Base-by-base conservation (phyloP, 2,329 filamentous ascomycete species). In the Aspergillus glaucus region DNA sequence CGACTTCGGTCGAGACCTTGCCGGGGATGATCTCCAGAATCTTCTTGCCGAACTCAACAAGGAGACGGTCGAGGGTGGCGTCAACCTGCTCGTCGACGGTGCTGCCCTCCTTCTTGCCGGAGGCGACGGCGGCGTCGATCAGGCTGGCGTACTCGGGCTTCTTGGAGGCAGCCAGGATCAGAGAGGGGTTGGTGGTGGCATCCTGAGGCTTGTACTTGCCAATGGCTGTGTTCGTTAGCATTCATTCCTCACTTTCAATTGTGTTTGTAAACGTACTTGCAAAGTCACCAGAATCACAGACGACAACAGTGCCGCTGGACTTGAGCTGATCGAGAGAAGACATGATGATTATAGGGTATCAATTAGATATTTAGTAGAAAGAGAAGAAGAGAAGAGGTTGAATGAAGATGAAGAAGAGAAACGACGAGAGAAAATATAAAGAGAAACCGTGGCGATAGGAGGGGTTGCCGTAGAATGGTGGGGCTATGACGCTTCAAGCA, bases 141-240 rank as follows among this genome's bases (percentile, higher is more conserved):
- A 97, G 79, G 74, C 86, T 85, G 67, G 88, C 89, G 74, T 97
- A 97, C 75, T 96, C 91, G 71, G 88, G 69, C 84, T 97, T 97
- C 83, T 98, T 97, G 70, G 93, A 91, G 57, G 93, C 93, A 61
- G 91, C 92, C 70, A 98, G 87, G 75, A 98, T 97, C 72, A 98
- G 82, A 56, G 93, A 97, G 52, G 93, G 93, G 85, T 98, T 98
- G 79, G 93, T 98, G 73, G 93, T 98, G 69, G 93, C 93, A 88
- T 98, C 93, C 81, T 98, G 91, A 59, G 93, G 93, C 85, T 95
- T 95, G 85, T 98, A 98, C 81, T 97, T 96, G 80, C 81, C 91
- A 74, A 98, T 98, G 74, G 91, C 91, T 84, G 76, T 72, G 6
- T 17, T 32, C n/a, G 28, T 44, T 34, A 44, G 28, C 12, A 26